Conservation (phyloP, 768 basidiomycete species). For the Lactarius hatsudake region DNA sequence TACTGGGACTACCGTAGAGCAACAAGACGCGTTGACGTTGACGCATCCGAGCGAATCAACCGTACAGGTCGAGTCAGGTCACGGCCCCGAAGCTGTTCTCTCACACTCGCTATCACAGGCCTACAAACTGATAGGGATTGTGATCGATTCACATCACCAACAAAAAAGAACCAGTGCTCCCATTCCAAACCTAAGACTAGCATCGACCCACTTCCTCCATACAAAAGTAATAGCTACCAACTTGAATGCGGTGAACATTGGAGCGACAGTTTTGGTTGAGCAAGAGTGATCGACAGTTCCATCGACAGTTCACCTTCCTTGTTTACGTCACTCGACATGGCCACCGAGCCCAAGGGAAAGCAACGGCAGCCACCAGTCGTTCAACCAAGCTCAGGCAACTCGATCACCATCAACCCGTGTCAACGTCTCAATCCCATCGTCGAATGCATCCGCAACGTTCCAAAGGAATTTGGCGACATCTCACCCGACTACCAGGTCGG, state of each 20-base stretch:
- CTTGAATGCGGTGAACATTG: background rate
- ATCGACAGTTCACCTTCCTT: too few relatives aligned
- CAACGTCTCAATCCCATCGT: conserved; percentile 86
- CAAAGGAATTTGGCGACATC: conserved; percentile 94
- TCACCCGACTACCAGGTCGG: conserved; percentile 95
- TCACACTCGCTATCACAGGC: too few relatives aligned
- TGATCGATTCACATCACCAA: background rate
- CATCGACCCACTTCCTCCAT: background rate
- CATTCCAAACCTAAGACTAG: background rate
- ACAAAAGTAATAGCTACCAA: background rate
- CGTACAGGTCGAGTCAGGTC: background rate
- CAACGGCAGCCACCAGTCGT: conserved; percentile 35
- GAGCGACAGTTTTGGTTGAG: too few relatives aligned
- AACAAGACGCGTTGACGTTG: background rate
- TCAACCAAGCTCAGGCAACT: conserved; percentile 35
- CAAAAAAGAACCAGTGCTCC: background rate
- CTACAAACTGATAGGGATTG: background rate
- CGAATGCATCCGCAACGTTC: conserved; percentile 80
- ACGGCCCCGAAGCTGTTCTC: background rate
- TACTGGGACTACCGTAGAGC: background rate
- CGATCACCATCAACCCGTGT: conserved; percentile 36
- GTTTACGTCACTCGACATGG: background rate
- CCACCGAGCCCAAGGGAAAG: conserved; percentile 4
- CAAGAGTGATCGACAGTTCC: background rate
- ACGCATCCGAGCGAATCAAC: background rate